Percentiles rank a stretch among this genome's conserved stretches.
phyloP scores from a whole-genome alignment of 768 basidiomycete species.

The Lentinus tigrinus region DNA sequence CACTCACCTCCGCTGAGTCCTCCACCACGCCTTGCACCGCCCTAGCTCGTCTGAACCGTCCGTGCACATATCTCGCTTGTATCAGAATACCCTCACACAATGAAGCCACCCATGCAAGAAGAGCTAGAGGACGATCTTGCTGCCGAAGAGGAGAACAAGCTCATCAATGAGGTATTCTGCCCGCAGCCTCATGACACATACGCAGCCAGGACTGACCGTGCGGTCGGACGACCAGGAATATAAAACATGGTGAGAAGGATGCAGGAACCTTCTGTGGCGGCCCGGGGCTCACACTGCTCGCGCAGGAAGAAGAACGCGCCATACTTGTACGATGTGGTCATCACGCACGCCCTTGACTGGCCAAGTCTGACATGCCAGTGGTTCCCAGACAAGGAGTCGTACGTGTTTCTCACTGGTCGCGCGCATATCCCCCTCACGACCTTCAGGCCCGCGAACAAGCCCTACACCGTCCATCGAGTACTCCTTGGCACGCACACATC shows the following conservation, averaged over 20 bases:
- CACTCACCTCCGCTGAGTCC: not conserved
- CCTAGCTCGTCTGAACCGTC: not conserved
- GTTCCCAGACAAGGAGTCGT: conserved; percentile 98
- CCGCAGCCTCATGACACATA: not conserved
- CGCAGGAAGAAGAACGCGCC: conserved; percentile 95
- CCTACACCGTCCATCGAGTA: conserved; percentile 93
- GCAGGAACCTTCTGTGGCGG: not conserved
- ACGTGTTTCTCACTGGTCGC: conserved; percentile 29
- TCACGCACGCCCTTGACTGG: conserved; percentile 98
- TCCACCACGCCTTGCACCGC: not conserved
- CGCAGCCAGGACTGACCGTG: not conserved
- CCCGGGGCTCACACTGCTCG: not conserved
- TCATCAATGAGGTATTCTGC: conserved; percentile 75
- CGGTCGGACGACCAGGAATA: conserved; percentile 57
- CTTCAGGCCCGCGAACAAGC: conserved; percentile 80
- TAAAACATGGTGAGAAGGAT: conserved; percentile 65
- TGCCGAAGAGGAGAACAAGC: conserved; percentile 84
- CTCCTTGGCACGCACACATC: conserved; percentile 98
- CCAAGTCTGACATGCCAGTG: conserved; percentile 97
- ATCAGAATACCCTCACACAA: conserved; percentile 17
- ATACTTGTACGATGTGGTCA: conserved; percentile 95
- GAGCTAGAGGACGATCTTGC: conserved; percentile 79
- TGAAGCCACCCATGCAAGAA: conserved; percentile 53
- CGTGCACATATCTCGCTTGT: not conserved
- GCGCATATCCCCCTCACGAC: not conserved